Evolutionary conservation across 257 asterid species (phyloP).

Genomic region (Petrea volubilis): DNA sequence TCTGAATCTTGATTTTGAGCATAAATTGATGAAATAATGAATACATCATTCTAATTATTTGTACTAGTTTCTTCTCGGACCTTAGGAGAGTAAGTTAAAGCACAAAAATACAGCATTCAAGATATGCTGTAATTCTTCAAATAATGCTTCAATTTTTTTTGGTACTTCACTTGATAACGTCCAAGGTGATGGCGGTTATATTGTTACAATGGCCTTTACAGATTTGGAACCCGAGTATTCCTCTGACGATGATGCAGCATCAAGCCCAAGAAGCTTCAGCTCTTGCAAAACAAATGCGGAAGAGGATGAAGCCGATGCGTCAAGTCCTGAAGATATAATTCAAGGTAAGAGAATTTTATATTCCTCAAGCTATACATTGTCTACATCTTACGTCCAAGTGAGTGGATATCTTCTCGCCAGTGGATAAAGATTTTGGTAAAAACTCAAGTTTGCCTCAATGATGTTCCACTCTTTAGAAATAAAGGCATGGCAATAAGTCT

Average conservation of each 20-base stretch:
- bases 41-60: neutral
- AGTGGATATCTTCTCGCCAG: too few species aligned
- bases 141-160: neutral
- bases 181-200: neutral
- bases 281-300: conserved; percentile 33
- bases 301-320: conserved; percentile 22
- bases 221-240: conserved; percentile 23
- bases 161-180: conserved; percentile 22
- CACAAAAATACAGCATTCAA: too few species aligned
- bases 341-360: conserved; percentile 28
- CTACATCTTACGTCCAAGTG: too few species aligned
- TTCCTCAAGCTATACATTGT: too few species aligned
- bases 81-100: too few species aligned
- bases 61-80: too few species aligned
- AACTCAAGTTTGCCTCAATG: too few species aligned
- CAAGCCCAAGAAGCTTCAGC: conserved; percentile 33
- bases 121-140: neutral
- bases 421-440: too few species aligned
- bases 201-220: too few species aligned
- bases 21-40: neutral
- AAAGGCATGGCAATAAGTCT: too few species aligned
- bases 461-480: too few species aligned
- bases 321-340: conserved; percentile 24
- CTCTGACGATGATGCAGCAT: conserved; percentile 31
- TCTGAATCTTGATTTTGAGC: neutral